Evolutionary conservation across 306 rosid genomes (phyloP), one percentile per base, ranked within the genome.

Genomic region (Glycine soja): DNA sequence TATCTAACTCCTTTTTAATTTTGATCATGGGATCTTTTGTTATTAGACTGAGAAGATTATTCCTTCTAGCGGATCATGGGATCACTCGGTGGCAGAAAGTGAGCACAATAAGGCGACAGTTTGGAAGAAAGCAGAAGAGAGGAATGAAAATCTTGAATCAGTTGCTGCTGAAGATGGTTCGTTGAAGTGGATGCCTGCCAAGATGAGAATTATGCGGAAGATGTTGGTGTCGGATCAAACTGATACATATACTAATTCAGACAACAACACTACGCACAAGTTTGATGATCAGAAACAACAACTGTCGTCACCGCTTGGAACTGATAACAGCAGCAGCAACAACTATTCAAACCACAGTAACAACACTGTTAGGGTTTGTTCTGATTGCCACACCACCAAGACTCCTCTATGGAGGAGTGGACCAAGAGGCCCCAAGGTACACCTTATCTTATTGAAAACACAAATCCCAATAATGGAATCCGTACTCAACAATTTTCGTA

Each of bases 331-430:
- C 14, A 85, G 80, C 48, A 88, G 59, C 85, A 88, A 74, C 70
- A 50, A 67, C 45, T 86, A 81, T 67, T 74, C 88, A 75, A 80
- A 24, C 30, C 30, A 24, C 30, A 24, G 30, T 24, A 24, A 73
- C 79, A 76, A 69, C 61, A 74, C 89, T 66, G 75, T 92, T 87
- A 93, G 99, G 88, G 97, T 88, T 85, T 95, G 99, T 79, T 61
- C 97, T 46, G 99, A 95, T 67, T 95, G 99, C 61, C 89, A 91
- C 89, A 93, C 99, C 69, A 93, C 97, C 2, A 95, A 91, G 83
- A 95, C 99, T 70, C 99, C 99, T 75, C 97, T 95, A 1, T 95
- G 99, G 99, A 95, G 99, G 75, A 91, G 97, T 84, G 99, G 99
- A 68, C 99, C 99, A 8, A 90, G 89, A 86, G 99, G 99, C 56